A percentile compares a stretch with the other conserved stretches of the same genome.
phyloP scores from a whole-genome alignment of 768 basidiomycete species.

The Russula abietina region DNA sequence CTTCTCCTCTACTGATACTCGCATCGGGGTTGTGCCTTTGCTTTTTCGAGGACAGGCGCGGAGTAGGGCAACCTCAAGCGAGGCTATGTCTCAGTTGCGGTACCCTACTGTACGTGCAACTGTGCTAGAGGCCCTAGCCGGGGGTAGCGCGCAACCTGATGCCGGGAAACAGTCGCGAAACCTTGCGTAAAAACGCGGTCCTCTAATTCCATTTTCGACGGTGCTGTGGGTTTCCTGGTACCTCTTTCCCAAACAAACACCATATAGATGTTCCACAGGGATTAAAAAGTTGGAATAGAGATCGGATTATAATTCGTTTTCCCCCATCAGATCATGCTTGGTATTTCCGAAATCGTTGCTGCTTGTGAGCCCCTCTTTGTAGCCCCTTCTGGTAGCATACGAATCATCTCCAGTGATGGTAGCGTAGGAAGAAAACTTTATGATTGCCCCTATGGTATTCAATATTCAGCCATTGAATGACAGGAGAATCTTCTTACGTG shows the following conservation, averaged over 20 bases:
- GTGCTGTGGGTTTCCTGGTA: no score
- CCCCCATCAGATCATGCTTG: neutral
- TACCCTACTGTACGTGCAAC: neutral
- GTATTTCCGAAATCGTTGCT: neutral
- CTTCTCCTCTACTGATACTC: neutral
- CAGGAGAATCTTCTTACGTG: neutral
- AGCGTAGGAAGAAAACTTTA: neutral
- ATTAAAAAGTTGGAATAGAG: neutral
- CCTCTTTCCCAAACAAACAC: neutral
- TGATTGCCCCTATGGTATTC: neutral
- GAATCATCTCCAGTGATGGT: neutral
- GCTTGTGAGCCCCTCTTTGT: neutral
- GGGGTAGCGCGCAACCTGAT: conserved; percentile 9
- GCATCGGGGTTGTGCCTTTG: neutral
- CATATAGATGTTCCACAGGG: neutral
- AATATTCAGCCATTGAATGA: neutral
- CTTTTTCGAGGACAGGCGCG: neutral
- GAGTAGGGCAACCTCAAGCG: neutral
- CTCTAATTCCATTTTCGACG: neutral
- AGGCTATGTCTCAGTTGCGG: neutral
- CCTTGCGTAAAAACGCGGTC: neutral
- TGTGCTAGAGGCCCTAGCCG: no score
- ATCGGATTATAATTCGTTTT: neutral
- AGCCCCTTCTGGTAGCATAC: neutral
- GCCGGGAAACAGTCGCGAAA: neutral